phyloP scores from a whole-genome alignment of 805 yeast species.

The Wickerhamiella kazuoi region DNA sequence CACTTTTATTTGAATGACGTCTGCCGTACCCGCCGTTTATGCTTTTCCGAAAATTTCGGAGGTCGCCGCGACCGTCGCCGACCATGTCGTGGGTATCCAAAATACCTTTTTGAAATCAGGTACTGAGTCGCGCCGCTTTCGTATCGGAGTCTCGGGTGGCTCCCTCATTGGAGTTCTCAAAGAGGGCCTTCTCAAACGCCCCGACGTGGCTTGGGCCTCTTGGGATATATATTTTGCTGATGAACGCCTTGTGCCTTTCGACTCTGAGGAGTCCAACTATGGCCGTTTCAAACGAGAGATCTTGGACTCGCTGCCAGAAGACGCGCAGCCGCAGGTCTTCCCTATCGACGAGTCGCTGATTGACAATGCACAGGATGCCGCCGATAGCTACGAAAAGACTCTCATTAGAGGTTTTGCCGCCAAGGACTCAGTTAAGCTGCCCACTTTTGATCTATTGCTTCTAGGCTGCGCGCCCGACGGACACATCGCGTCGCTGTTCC shows the following conservation, averaged over 20 bases:
- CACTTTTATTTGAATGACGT: conserved; percentile 39
- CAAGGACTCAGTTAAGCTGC: conserved; percentile 88
- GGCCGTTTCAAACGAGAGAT: conserved; percentile 76
- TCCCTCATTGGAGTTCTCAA: conserved; percentile 71
- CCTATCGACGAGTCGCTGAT: conserved; percentile 68
- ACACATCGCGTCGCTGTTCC: conserved; percentile 91
- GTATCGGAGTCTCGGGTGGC: conserved; percentile 87
- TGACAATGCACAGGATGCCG: conserved; percentile 56
- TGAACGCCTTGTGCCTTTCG: conserved; percentile 83
- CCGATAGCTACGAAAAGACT: conserved; percentile 78
- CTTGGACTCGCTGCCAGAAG: conserved; percentile 47
- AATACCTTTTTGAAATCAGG: conserved; percentile 34
- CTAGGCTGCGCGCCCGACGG: conserved; percentile 99
- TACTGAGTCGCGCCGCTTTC: conserved; percentile 42
- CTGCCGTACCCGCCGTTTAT: conserved; percentile 84
- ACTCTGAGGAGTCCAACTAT: conserved; percentile 65
- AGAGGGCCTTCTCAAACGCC: conserved; percentile 65
- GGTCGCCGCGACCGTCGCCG: conserved; percentile 94
- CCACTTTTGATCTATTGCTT: conserved; percentile 78
- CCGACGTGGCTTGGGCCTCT: conserved; percentile 70
- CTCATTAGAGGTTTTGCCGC: conserved; percentile 83
- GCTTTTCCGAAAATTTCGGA: conserved; percentile 79
- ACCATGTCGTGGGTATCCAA: conserved; percentile 80
- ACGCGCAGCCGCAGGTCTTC: conserved; percentile 48
- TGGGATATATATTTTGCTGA: conserved; percentile 97